Evolutionary conservation across 1,284 basidiomycete species (phyloP), one percentile per base, ranked within the genome.

Genomic region (Puccinia polysora): DNA sequence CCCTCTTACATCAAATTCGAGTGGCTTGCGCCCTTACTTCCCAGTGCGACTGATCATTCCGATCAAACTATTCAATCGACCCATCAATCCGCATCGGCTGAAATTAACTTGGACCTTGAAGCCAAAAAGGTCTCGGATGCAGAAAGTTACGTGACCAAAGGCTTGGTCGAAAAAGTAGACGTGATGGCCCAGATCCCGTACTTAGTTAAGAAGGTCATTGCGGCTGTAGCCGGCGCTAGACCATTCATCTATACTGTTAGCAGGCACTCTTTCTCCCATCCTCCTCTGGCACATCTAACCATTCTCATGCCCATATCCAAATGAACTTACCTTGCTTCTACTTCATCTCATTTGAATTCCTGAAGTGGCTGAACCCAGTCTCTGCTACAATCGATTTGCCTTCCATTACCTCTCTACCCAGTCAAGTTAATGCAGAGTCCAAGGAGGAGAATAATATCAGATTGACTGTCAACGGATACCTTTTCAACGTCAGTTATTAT

Each of bases 81-180:
- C 25, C 18, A 45, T 64, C 4, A 15, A 10, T 73, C 34, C 65
- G 55, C 6, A 73, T 75, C 73, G 74, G 84, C 76, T 20, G 45
- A 67, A 55, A 30, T 65, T 30, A 20, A 45, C 30, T 56, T 71
- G 4, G 32, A 52, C 47, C 87, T 86, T 0, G 80, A 79, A 2
- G 78, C 90, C 56, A 82, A 84, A 49, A 87, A 85, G 18, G 84
- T 83, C 43, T 74, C 88, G 28, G 78, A 82, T 25, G 82, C 85
- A 14, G 84, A 86, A 73, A 81, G 88, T n/a, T 81, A 74, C 79
- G 81, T 74, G 79, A 87, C 69, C 15, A 86, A 87, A 55, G 94
- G 94, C 0, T 82, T 98, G 78, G 86, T 98, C 56, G 93, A 97
- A 81, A 97, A 97, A 83, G 91, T 98, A 18, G 94, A 98, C 77